Percentiles rank a stretch among this genome's conserved stretches.
Conservation (phyloP, 78 protist genomes). For the Polysphondylium violaceum region DNA sequence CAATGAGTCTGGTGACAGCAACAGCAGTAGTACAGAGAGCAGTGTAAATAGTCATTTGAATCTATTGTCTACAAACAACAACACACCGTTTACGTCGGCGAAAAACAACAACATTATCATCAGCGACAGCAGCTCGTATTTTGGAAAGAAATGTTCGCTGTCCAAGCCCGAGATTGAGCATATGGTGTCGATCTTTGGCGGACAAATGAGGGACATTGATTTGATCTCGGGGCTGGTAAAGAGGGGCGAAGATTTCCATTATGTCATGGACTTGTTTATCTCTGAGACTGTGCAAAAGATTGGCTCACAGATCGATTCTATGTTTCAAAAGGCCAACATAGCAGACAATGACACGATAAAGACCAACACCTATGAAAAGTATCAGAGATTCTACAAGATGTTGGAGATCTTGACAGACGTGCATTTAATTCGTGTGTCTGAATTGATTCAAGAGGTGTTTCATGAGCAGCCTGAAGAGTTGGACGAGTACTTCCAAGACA, state of each 20-base stretch:
- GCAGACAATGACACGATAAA: background rate
- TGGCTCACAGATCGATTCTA: conserved; percentile 37
- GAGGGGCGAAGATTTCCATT: conserved; percentile 43
- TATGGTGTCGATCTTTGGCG: conserved; percentile 39
- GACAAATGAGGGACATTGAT: conserved; percentile 76
- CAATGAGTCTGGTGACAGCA: background rate
- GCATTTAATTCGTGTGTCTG: conserved; percentile 7
- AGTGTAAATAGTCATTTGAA: background rate
- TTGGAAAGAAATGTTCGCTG: conserved; percentile 6
- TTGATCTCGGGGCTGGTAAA: conserved; percentile 32
- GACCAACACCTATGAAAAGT: conserved; percentile 42
- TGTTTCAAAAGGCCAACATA: conserved; percentile 59
- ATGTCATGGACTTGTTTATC: conserved; percentile 33
- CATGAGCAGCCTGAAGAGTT: conserved; percentile 75
- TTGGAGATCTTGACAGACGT: conserved; percentile 12
- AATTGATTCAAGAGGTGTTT: conserved; percentile 51
- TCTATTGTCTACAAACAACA: background rate
- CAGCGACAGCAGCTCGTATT: background rate
- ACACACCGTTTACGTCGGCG: background rate
- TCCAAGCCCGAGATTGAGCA: conserved; percentile 15
- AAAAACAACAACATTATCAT: background rate
- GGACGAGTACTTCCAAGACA: conserved; percentile 57
- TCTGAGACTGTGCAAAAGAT: conserved; percentile 58
- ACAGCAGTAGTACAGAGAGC: background rate
- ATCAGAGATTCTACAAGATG: conserved; percentile 50